These are phyloP conservation scores for Inga oerstediana DNA, from an alignment of 306 rosid genomes.

Conservation along the genomic window DNA sequence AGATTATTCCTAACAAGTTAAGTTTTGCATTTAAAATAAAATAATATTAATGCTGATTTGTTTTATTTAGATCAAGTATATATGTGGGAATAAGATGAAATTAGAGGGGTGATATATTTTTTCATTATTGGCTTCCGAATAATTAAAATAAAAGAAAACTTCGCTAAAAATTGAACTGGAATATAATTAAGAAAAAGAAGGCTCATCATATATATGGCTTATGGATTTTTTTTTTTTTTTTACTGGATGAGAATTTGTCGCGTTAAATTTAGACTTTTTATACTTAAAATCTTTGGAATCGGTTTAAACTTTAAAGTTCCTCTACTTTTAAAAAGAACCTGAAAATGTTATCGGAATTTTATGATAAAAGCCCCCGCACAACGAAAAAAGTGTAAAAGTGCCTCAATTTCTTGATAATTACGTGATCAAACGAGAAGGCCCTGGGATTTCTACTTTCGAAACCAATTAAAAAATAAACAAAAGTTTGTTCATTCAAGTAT, in stretches of 20 bases:
- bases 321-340: neutral
- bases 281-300: neutral
- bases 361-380: constrained; percentile 1
- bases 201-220: neutral
- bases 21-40: neutral
- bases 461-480: neutral
- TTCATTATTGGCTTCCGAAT: neutral
- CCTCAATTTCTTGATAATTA: constrained; percentile 1
- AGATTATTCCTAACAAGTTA: neutral
- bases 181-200: neutral
- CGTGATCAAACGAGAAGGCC: neutral
- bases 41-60: neutral
- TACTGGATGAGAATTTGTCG: neutral
- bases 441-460: neutral
- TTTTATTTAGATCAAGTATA: neutral
- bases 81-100: neutral
- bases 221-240: neutral
- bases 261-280: neutral
- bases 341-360: constrained; percentile 7
- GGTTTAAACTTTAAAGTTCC: neutral
- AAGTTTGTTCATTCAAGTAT: neutral
- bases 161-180: neutral
- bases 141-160: neutral
- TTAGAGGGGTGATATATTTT: neutral
- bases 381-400: neutral